A percentile compares a stretch with the other conserved stretches of the same genome.
phyloP scores from a whole-genome alignment of 2,329 filamentous ascomycete genomes.

The Microdochium paspali region DNA sequence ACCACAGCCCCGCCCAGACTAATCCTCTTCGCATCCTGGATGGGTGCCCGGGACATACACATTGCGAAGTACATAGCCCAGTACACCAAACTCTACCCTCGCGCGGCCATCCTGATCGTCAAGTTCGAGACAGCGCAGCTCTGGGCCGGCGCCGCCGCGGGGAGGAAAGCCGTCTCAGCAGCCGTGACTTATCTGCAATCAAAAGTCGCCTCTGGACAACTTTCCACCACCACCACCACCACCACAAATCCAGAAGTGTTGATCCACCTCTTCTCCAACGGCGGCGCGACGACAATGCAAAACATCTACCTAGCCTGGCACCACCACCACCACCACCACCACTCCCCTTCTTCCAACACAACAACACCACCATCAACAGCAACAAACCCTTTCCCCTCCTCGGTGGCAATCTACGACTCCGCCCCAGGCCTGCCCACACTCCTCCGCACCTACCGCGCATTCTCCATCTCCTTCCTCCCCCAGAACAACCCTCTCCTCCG shows the following conservation, averaged over 20 bases:
- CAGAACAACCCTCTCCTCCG: conserved; percentile 15
- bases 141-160: conserved; percentile 19
- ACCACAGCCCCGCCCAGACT: conserved; percentile 6
- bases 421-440: conserved; percentile 35
- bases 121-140: conserved; percentile 28
- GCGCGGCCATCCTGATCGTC: conserved; percentile 27
- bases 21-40: conserved; percentile 23
- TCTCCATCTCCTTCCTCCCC: conserved; percentile 23
- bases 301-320: conserved; percentile 26
- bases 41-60: conserved; percentile 19
- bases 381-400: conserved; percentile 23
- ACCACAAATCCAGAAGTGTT: conserved; percentile 25
- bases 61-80: conserved; percentile 22
- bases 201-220: conserved; percentile 12
- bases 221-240: conserved; percentile 4
- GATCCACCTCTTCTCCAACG: conserved; percentile 43
- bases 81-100: conserved; percentile 19
- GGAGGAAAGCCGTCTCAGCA: conserved; percentile 23
- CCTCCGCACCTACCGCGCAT: conserved; percentile 26
- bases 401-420: conserved; percentile 37
- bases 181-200: conserved; percentile 29
- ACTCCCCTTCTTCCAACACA: conserved; percentile 1
- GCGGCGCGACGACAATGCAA: conserved; percentile 32
- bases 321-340: conserved; percentile 9
- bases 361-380: conserved; percentile 12